phyloP scores from a whole-genome alignment of 2,329 filamentous ascomycete genomes.

The Cercospora berteroae region DNA sequence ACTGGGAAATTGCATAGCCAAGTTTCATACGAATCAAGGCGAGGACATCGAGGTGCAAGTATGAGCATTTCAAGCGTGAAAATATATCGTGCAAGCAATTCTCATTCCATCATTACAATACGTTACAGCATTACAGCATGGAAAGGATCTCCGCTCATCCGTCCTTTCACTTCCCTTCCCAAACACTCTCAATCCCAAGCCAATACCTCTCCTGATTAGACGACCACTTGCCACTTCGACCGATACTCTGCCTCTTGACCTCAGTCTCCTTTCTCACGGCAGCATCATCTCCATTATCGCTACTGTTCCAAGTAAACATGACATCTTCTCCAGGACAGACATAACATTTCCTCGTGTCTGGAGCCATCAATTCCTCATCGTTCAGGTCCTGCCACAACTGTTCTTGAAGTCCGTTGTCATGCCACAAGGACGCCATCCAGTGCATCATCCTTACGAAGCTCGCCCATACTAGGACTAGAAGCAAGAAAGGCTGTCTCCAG shows the following conservation, averaged over 20 bases:
- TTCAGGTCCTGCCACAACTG: slow-evolving; percentile 27
- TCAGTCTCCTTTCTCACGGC: slow-evolving; percentile 25
- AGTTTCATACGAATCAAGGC: too few relatives aligned
- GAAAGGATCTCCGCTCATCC: not conserved
- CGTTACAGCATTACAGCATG: not conserved
- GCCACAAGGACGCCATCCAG: not conserved
- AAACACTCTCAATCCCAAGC: slow-evolving; percentile 33
- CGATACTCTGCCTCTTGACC: slow-evolving; percentile 24
- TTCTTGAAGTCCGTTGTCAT: not conserved
- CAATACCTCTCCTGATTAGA: slow-evolving; percentile 34
- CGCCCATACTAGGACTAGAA: slow-evolving; percentile 17
- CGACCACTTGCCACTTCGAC: slow-evolving; percentile 26
- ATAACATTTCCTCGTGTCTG: slow-evolving; percentile 28
- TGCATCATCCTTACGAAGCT: not conserved
- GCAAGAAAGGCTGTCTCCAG: slow-evolving; percentile 9
- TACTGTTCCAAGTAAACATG: slow-evolving; percentile 31
- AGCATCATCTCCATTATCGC: slow-evolving; percentile 15
- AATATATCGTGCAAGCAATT: not conserved
- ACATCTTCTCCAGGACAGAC: slow-evolving; percentile 31
- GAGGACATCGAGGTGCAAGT: not conserved
- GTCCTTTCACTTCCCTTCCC: slow-evolving; percentile 23
- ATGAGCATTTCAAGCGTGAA: not conserved
- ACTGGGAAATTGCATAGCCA: too few relatives aligned
- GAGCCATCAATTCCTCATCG: slow-evolving; percentile 23
- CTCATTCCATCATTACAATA: not conserved